Evolutionary conservation across 2,329 filamentous ascomycete species (phyloP), one percentile per base, ranked within the genome.

Genomic region (Nemania serpens): DNA sequence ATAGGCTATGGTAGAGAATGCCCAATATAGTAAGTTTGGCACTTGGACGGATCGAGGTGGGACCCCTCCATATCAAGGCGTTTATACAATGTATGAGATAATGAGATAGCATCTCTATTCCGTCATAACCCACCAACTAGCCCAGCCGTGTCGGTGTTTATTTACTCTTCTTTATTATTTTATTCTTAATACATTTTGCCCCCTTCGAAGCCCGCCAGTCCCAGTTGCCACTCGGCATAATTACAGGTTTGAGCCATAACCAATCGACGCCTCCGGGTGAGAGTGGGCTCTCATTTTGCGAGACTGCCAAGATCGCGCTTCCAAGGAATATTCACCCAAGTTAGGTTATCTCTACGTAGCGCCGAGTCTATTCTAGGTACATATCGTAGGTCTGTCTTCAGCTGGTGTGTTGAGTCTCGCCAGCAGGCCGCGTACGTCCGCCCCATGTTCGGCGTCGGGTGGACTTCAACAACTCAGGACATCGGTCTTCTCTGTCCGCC

Each of bases 101-200:
- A 29, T 29, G 25, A 29, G 25, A 29, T 29, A 7, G 54, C 18
- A 59, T 59, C 49, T 59, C 50, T 25, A 59, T 55, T 55, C 46
- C 50, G 55, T 62, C 59, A 59, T 58, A 48, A 48, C 46, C 50
- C 49, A 50, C 49, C 47, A 29, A 20, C 39, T 36, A 58, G 42
- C 42, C 48, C 43, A 58, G 42, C 42, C 48, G 39, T 46, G 33
- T 33, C 39, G 2, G 25, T 34, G 25, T 48, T 48, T 48, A 17
- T 13, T 29, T 29, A 29, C 25, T 29, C 20, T 22, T 22, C 17
- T 18, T 57, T 57, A 5, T n/a, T n/a, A n/a, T n/a, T n/a, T n/a
- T n/a, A n/a, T n/a, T n/a, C n/a, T n/a, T n/a, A n/a, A n/a, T n/a
- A n/a, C n/a, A n/a, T 47, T 33, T 33, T 15, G 25, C 25, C 15